Evolutionary conservation across 768 basidiomycete species (phyloP), one percentile per base, ranked within the genome.

Genomic region (Pleurotus eryngii): DNA sequence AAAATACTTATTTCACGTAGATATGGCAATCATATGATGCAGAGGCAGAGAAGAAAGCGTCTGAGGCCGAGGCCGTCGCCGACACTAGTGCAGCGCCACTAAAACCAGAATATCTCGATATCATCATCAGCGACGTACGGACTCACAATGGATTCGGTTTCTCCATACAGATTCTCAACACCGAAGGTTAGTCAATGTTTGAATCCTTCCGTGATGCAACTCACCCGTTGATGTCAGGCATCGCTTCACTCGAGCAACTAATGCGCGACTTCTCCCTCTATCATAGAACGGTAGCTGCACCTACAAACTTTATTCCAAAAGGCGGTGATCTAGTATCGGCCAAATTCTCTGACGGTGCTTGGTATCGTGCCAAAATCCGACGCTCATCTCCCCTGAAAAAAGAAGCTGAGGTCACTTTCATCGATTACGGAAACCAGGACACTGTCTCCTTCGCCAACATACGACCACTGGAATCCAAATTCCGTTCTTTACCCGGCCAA

Each of bases 401-500:
- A 68, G 93, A 97, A 71, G 95, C 93, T 5, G 92, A 97, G 69
- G 88, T 99, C 35, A 87, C 88, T 6, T 98, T 98, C 74, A 95
- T 98, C 63, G 89, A 92, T 69, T 92, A 96, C 67, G 96, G 96
- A 30, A 98, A 99, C 71, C 90, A 95, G 70, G 94, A 96, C 66
- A 90, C 81, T 1, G 77, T 98, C 9, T 73, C 87, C 3, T 98
- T 92, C 72, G 74, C 82, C n/a, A 77, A 87, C 61, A 86, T 97
- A 59, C 83, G 97, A 20, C 95, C 95, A 3, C 81, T 99, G 48
- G 95, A 98, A 63, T 73, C 86, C 20, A 88, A 88, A 68, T 98
- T 98, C 84, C 89, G 90, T 63, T 80, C 87, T 7, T 80, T 99
- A 7, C 86, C 92, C 27, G 91, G 93, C 18, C 95, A 98, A 71